A percentile compares a stretch with the other conserved stretches of the same genome.
These are phyloP conservation scores for Cardamine occulta DNA, from an alignment of 345 rosid species.

Conservation along the genomic window DNA sequence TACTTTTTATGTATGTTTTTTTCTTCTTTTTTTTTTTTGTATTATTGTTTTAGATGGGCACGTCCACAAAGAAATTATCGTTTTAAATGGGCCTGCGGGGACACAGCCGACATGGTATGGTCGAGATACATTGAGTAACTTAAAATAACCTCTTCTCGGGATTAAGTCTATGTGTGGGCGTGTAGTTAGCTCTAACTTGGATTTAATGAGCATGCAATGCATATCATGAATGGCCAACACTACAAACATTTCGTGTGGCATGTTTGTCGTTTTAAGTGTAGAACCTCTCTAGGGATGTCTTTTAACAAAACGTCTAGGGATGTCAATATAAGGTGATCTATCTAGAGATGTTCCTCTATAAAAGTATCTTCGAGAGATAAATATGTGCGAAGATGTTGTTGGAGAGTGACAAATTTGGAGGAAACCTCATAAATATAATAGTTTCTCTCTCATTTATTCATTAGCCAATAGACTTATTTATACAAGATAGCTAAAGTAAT, in stretches of 20 bases:
- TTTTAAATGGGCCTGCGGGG: background rate
- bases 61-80: background rate
- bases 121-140: background rate
- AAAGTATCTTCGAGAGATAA: no score
- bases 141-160: background rate
- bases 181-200: background rate
- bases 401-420: no score
- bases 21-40: background rate
- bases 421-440: no score
- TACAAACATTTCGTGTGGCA: background rate
- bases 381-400: background rate
- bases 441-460: no score
- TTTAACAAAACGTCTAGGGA: no score
- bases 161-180: background rate
- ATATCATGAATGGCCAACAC: no score
- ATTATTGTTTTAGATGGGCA: background rate
- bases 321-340: no score
- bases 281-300: background rate
- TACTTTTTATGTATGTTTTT: background rate
- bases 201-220: background rate
- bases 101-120: background rate
- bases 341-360: no score
- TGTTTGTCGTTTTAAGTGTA: background rate
- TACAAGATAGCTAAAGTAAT: no score
- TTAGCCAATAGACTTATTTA: no score